Base-by-base conservation (phyloP, 2,329 filamentous ascomycete species). In the Diplocarpon mali region DNA sequence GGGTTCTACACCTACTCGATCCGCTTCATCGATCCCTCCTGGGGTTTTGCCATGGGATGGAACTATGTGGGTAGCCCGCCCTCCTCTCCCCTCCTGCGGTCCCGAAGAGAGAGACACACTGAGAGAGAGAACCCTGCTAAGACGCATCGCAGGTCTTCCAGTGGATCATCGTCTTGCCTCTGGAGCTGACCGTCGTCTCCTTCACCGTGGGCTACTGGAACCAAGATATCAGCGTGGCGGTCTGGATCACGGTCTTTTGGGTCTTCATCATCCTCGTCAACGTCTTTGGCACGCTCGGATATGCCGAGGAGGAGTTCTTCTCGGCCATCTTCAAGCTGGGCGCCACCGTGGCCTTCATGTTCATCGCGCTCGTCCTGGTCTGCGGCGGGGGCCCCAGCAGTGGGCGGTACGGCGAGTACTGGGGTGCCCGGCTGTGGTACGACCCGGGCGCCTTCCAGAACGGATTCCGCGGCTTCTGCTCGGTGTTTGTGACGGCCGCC, bases 401-500 rank as follows among this genome's bases (percentile, higher is more conserved):
- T 7, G 74, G 77, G 10, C 79, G 77, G 7, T 94, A 93, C 61
- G 84, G 92, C 47, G 88, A 52, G 38, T 57, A 54, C 45, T 53
- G 49, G 49, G 55, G 89, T 46, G 85, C 77, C 35, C 72, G 70
- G 41, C 85, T 79, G 65, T 95, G 87, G 87, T 66, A 72, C 15
- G 57, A 80, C 16, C 88, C 89, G 0, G 88, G 88, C 12, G 83
- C 87, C 10, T 87, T 89, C 61, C 71, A 87, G 63, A 79, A 86
- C 58, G 83, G 83, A 48, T 87, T 88, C 69, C 85, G 86, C 54
- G 84, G 84, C 16, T 69, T 88, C 27, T 87, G 82, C 62, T 80
- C 74, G 50, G 80, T 84, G 48, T 84, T 87, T 54, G 81, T 87
- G 42, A 84, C 78, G 1, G 81, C 83, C 2, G 81, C 83, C 8